A percentile compares a stretch with the other conserved stretches of the same genome.
These are phyloP conservation scores for Euphorbia lathyris DNA, from an alignment of 345 rosid genomes.

Conservation along the genomic window DNA sequence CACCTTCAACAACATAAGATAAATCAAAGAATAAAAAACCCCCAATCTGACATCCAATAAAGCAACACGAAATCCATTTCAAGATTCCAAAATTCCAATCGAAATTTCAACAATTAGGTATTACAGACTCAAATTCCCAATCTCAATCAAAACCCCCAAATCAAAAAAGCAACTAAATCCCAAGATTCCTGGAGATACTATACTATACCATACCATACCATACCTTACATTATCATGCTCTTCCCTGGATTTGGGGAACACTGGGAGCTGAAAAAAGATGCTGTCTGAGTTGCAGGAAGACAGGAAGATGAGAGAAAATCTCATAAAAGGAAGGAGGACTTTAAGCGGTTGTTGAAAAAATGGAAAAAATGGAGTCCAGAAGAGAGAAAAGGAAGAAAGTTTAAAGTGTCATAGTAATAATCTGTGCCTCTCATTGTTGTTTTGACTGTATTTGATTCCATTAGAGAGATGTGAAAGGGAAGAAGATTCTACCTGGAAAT, in stretches of 20 bases:
- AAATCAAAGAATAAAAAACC: constrained; percentile 23
- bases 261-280: no score
- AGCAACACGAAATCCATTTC: constrained; percentile 32
- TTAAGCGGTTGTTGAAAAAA: background rate
- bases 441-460: background rate
- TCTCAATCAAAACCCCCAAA: background rate
- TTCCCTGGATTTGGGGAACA: no score
- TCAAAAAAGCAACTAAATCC: background rate
- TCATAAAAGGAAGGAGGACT: background rate
- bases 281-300: constrained; percentile 1
- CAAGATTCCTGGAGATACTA: constrained; percentile 13
- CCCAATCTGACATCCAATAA: constrained; percentile 28
- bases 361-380: background rate
- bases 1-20: constrained; percentile 14
- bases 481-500: constrained; percentile 12
- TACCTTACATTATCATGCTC: no score
- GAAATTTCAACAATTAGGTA: constrained; percentile 6
- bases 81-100: constrained; percentile 5
- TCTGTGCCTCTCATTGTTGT: background rate
- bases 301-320: no score
- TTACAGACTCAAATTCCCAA: background rate
- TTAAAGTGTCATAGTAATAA: background rate
- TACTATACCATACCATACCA: no score
- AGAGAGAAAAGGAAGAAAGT: background rate
- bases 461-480: background rate